Evolutionary conservation across 2,329 filamentous ascomycete genomes (phyloP), one percentile per base, ranked within the genome.

Genomic region (Sarocladium oryzae): DNA sequence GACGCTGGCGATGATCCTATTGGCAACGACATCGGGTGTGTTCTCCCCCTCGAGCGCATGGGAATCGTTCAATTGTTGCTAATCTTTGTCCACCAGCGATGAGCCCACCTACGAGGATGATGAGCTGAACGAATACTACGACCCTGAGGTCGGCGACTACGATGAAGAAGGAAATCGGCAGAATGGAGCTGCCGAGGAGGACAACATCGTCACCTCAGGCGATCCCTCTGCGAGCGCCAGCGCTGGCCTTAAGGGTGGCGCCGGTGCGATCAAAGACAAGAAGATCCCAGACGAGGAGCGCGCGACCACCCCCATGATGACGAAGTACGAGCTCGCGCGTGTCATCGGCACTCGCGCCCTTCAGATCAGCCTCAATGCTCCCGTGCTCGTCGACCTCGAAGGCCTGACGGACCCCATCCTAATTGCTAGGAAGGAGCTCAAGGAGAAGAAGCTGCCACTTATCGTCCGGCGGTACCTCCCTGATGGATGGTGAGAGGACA

Each of bases 281-380:
- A 95, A 89, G 73, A 92, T 99, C 48, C 81, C 90, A 52, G 88
- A 89, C 59, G 88, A 91, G 58, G 82, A 95, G 71, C 84, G 93
- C 61, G 87, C 82, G 21, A 99, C 93, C 8, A 99, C 93, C 24
- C 93, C 92, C 2, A 99, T 96, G 73, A 95, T 99, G 92, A 99
- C 93, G 59, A 99, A 99, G 75, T 99, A 99, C 72, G 93, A 99
- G 77, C 82, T 85, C 61, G 93, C 93, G 56, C 84, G 93, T 64
- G 92, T 99, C 54, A 73, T 99, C 57, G 93, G 93, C 45, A 97
- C 93, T 36, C 80, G 93, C 58, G 93, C 93, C 36, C 71, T 97
- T 65, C 93, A 99, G 71, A 97, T 99, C 65, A 95, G 93, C 74
- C 95, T 96, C 85, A 97, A 97, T 69, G 93, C 93, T 53, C 93